phyloP scores from a whole-genome alignment of 345 rosid genomes.

The Toxicodendron radicans region DNA sequence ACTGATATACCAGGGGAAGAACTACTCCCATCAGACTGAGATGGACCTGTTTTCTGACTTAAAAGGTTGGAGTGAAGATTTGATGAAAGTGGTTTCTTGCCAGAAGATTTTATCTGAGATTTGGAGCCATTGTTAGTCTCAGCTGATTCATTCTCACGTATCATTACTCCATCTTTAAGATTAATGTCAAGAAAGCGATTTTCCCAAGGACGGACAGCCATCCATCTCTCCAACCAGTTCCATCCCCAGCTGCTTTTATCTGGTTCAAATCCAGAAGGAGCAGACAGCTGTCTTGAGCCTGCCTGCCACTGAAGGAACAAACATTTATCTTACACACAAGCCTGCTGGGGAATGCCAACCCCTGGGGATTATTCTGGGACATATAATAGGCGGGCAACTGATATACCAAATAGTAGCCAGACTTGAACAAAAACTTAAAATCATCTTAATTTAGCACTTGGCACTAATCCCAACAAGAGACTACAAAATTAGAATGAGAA shows the following conservation, averaged over 20 bases:
- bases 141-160: conserved; percentile 49
- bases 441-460: conserved; percentile 10
- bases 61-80: conserved; percentile 42
- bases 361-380: background rate
- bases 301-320: conserved; percentile 85
- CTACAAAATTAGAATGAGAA: conserved; percentile 19
- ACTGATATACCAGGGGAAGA: conserved; percentile 65
- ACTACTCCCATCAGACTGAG: conserved; percentile 63
- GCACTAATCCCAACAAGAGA: conserved; percentile 12
- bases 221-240: conserved; percentile 99
- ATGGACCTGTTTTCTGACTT: conserved; percentile 66
- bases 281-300: conserved; percentile 71
- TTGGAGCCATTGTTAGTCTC: conserved; percentile 48
- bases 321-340: conserved; percentile 5
- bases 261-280: conserved; percentile 70
- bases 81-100: conserved; percentile 48
- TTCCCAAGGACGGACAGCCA: conserved; percentile 99
- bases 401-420: background rate
- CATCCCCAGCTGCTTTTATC: conserved; percentile 99
- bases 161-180: conserved; percentile 69
- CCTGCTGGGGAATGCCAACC: background rate
- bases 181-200: conserved; percentile 92
- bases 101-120: conserved; percentile 48
- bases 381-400: background rate
- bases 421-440: background rate